Evolutionary conservation across 1,139 yeast species (phyloP).

Genomic region (Geotrichum reessii): DNA sequence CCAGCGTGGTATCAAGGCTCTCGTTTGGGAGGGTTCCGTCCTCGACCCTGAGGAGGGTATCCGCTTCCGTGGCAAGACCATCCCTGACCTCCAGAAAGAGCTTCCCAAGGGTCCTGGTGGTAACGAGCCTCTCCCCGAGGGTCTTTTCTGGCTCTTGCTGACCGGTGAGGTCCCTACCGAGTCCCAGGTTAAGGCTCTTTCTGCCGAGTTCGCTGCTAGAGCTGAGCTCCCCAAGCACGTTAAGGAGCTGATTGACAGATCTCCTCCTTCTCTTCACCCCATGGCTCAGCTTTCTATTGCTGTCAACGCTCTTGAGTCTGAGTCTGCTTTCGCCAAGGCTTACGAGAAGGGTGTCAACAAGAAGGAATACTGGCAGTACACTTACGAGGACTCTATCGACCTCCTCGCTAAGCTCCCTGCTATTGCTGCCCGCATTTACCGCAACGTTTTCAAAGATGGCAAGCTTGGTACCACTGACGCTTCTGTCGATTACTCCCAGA

Average conservation of each 20-base stretch:
- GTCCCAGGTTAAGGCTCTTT: constrained; percentile 48
- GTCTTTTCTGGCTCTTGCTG: constrained; percentile 56
- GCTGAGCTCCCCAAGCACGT: constrained; percentile 54
- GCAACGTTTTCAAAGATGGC: constrained; percentile 71
- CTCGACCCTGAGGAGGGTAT: constrained; percentile 97
- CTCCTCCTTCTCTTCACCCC: constrained; percentile 57
- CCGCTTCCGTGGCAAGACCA: constrained; percentile 96
- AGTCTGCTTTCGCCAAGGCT: constrained; percentile 56
- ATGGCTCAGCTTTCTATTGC: constrained; percentile 71
- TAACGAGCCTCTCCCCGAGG: constrained; percentile 55
- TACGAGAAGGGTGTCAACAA: constrained; percentile 63
- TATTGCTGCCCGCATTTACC: constrained; percentile 61
- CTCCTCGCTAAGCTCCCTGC: constrained; percentile 62
- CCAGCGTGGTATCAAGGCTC: constrained; percentile 96
- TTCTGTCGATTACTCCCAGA: constrained; percentile 85
- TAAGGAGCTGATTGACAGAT: constrained; percentile 46
- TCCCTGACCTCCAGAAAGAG: constrained; percentile 88
- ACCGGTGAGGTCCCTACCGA: constrained; percentile 60
- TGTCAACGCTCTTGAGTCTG: constrained; percentile 58
- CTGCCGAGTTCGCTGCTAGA: constrained; percentile 54
- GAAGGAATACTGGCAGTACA: constrained; percentile 63
- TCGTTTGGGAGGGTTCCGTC: constrained; percentile 99
- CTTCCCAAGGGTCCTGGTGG: constrained; percentile 94
- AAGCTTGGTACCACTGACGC: constrained; percentile 64
- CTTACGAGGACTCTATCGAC: constrained; percentile 60